phyloP scores from a whole-genome alignment of 129 eudicot genomes.

The Artemisia tridentata region DNA sequence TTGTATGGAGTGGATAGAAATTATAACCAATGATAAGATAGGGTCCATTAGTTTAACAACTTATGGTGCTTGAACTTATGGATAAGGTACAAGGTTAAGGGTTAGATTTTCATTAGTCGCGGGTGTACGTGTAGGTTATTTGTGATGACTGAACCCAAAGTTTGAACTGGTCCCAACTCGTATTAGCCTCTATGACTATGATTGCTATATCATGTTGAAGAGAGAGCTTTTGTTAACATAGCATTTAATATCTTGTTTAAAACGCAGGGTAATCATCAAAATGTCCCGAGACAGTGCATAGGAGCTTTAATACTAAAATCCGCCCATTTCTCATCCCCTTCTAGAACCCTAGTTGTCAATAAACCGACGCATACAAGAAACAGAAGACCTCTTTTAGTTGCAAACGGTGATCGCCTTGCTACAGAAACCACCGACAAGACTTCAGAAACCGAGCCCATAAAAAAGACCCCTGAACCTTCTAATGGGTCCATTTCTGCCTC shows the following conservation, averaged over 20 bases:
- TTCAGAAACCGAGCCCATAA: conserved; percentile 24
- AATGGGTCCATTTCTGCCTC: conserved; percentile 15
- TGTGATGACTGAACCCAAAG: neutral
- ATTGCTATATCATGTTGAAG: neutral
- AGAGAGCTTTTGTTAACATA: neutral
- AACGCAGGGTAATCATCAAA: conserved; percentile 48
- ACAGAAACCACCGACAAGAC: conserved; percentile 50
- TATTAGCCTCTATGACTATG: neutral
- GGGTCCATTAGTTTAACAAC: conserved; percentile 3
- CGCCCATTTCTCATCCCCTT: conserved; percentile 24
- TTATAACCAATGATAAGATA: neutral
- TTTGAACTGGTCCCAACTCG: too few species aligned
- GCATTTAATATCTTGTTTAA: conserved; percentile 1
- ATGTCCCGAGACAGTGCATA: conserved; percentile 32
- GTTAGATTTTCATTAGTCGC: too few species aligned
- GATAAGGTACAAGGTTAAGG: too few species aligned
- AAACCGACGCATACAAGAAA: conserved; percentile 26
- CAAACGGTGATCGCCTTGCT: conserved; percentile 53
- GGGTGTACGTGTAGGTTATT: neutral
- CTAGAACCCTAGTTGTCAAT: conserved; percentile 25
- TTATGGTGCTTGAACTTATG: too few species aligned
- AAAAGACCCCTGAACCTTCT: conserved; percentile 6
- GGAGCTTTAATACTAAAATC: conserved; percentile 38
- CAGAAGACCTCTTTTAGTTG: conserved; percentile 37
- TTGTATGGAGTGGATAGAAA: neutral